Base-by-base conservation (phyloP, 2,329 filamentous ascomycete species). In the Verticillium nonalfalfae region DNA sequence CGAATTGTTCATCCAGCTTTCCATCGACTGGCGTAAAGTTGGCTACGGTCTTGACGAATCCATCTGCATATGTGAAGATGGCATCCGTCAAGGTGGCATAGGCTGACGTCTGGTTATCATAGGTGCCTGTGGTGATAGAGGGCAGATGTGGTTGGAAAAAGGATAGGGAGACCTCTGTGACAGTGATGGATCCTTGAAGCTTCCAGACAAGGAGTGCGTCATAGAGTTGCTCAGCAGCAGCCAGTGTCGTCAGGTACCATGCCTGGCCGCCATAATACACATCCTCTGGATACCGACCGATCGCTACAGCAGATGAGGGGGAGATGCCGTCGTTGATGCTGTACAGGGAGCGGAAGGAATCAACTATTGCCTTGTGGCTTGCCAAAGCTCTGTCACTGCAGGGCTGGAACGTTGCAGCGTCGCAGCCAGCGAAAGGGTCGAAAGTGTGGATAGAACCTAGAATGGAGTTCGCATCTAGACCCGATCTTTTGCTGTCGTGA, bases 211-310 rank as follows among this genome's bases (percentile, higher is more conserved):
- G 87, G 1, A 93, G 69, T 1, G 91, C 88, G 67, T 90, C 87
- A 71, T 93, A 94, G 2, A 96, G 82, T 70, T 90, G 88, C 74
- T 95, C 91, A 3, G 90, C 91, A 0, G 90, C 90, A 1, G 90
- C 90, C 34, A 92, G 79, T 1, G 89, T 94, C 67, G 83, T 83
- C 11, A 94, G 81, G 68, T 92, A 90, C 91, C 91, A 95, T 1
- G 91, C 90, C 72, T 95, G 93, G 1, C 90, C 90, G 63, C 85
- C 85, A 72, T 88, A 89, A 74, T 93, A 95, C 4, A 79, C 74
- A 67, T 96, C 90, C 71, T 91, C 88, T 0, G 85, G 74, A 70
- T 92, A 91, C 63, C 89, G 79, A 55, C 89, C 89, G 6, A 89
- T 77, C 7, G 85, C 81, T 7, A 86, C 79, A 7, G 88, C 88